Evolutionary conservation across 768 basidiomycete species (phyloP).

Genomic region (Kwoniella sp.): DNA sequence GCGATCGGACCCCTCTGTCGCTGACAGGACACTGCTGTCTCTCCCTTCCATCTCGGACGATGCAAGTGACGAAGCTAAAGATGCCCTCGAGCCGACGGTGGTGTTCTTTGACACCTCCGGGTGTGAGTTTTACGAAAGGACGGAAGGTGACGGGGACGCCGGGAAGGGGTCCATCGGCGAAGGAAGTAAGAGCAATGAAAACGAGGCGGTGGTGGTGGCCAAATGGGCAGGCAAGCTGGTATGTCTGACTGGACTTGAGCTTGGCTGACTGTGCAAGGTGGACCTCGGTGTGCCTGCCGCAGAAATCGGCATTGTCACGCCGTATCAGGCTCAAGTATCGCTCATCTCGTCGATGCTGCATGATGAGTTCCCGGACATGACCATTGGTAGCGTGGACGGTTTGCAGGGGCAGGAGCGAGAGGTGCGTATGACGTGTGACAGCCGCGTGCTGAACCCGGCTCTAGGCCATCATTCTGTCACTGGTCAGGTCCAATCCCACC

Average conservation of each 20-base stretch:
- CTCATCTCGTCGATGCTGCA: constrained; percentile 73
- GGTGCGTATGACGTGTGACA: constrained; percentile 9
- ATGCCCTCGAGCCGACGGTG: constrained; percentile 69
- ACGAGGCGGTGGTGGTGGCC: constrained; percentile 81
- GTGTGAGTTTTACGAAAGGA: constrained; percentile 84
- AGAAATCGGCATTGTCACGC: constrained; percentile 84
- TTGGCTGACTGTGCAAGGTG: too few relatives aligned
- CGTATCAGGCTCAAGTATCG: constrained; percentile 93
- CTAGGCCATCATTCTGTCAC: constrained; percentile 81
- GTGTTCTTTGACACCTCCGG: constrained; percentile 94
- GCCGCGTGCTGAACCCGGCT: not conserved
- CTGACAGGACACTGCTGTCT: constrained; percentile 66
- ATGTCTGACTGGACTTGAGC: too few relatives aligned
- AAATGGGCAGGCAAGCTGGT: constrained; percentile 79
- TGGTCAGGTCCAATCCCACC: constrained; percentile 84
- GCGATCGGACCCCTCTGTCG: constrained; percentile 66
- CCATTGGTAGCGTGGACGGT: constrained; percentile 92
- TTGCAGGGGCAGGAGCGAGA: constrained; percentile 85
- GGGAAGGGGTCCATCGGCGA: constrained; percentile 58
- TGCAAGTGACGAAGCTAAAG: constrained; percentile 62
- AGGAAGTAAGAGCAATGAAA: constrained; percentile 88
- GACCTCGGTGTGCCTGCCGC: constrained; percentile 60
- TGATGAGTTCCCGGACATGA: constrained; percentile 59
- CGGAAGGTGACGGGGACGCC: constrained; percentile 58
- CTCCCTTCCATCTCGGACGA: constrained; percentile 57